These are phyloP conservation scores for Boletales sp. DNA, from an alignment of 768 basidiomycete genomes.

Conservation along the genomic window DNA sequence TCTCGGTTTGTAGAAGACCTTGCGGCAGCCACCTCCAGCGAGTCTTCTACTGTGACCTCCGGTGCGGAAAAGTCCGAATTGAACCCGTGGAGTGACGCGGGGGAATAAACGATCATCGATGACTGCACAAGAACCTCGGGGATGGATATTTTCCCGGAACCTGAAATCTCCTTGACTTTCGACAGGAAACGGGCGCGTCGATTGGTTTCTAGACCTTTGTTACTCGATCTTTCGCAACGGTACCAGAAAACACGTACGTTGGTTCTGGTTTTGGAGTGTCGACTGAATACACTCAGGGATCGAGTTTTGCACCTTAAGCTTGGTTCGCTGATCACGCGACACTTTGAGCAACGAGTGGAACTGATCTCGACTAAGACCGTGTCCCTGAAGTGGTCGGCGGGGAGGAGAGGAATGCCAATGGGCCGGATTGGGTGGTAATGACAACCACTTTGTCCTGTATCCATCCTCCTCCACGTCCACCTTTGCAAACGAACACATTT, in stretches of 20 bases:
- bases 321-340: conserved; percentile 53
- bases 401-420: conserved; percentile 48
- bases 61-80: conserved; percentile 60
- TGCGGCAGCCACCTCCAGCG: background rate
- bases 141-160: conserved; percentile 50
- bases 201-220: conserved; percentile 33
- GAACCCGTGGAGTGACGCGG: conserved; percentile 65
- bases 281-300: conserved; percentile 66
- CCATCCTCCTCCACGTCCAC: conserved; percentile 41
- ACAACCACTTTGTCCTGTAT: conserved; percentile 56
- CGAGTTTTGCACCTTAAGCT: conserved; percentile 40
- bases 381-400: conserved; percentile 32
- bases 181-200: conserved; percentile 74
- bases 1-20: background rate
- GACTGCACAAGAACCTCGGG: conserved; percentile 71
- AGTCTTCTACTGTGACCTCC: conserved; percentile 38
- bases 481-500: conserved; percentile 30
- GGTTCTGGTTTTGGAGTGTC: conserved; percentile 67
- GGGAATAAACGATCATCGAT: conserved; percentile 64
- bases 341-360: conserved; percentile 64
- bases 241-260: conserved; percentile 46
- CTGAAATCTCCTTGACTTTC: conserved; percentile 66
- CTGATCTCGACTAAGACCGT: conserved; percentile 58
- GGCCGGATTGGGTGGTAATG: conserved; percentile 37
- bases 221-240: background rate